Evolutionary conservation across 2,329 filamentous ascomycete genomes (phyloP).

Genomic region (Ambrosiella xylebori): DNA sequence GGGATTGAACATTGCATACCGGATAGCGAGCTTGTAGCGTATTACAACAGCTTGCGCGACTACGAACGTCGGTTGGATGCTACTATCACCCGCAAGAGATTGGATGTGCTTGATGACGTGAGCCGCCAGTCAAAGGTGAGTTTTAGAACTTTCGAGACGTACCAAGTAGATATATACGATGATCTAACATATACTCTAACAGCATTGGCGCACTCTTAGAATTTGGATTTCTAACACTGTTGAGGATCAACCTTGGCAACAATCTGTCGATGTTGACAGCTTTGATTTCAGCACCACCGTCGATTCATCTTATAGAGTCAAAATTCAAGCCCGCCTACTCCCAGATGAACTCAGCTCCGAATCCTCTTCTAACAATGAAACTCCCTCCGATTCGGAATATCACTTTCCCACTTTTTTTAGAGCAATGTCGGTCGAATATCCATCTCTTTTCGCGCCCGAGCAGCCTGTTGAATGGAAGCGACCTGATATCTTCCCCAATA

Average conservation of each 20-base stretch:
- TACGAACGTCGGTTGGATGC: constrained; percentile 79
- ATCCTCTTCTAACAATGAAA: constrained; percentile 17
- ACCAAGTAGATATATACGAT: neutral
- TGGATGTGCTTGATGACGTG: constrained; percentile 74
- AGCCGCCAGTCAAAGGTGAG: constrained; percentile 53
- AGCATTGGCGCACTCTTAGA: constrained; percentile 43
- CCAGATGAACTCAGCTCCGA: constrained; percentile 43
- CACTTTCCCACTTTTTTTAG: constrained; percentile 66
- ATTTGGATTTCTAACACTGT: constrained; percentile 92
- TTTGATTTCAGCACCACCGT: constrained; percentile 68
- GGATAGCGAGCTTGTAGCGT: constrained; percentile 55
- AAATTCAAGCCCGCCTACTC: constrained; percentile 74
- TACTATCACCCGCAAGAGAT: constrained; percentile 79
- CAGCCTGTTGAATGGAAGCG: constrained; percentile 74
- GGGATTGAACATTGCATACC: constrained; percentile 69
- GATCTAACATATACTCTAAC: neutral
- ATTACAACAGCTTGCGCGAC: constrained; percentile 72
- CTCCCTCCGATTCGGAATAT: constrained; percentile 21
- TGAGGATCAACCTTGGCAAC: constrained; percentile 87
- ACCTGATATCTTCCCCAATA: constrained; percentile 39
- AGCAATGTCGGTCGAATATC: constrained; percentile 57
- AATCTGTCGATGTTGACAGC: constrained; percentile 44
- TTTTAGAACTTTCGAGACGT: neutral
- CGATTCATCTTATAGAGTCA: constrained; percentile 72
- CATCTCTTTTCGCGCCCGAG: constrained; percentile 40